Evolutionary conservation across 1,284 basidiomycete genomes (phyloP), one percentile per base, ranked within the genome.

Genomic region (Ustilago sp.): DNA sequence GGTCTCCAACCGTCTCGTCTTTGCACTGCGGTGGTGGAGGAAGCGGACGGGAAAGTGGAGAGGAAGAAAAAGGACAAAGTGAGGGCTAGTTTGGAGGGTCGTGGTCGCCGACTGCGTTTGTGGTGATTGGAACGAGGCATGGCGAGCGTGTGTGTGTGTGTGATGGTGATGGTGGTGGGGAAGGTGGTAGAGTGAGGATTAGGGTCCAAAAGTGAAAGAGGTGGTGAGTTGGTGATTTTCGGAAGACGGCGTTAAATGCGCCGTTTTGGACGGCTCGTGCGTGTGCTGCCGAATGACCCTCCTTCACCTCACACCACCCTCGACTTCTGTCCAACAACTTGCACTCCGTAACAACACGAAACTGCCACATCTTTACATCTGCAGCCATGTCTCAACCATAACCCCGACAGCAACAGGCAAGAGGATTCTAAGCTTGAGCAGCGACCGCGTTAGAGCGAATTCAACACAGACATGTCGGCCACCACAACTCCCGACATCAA

Each of bases 41-140:
- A 34, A n/a, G 60, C 13, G 31, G 60, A 36, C 5, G n/a, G 8
- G 43, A 72, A 9, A 8, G 70, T 61, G 52, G 47, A 47, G n/a
- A 74, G 54, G 17, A 64, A 66, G 63, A 69, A 74, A 5, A 74
- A 55, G 8, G 59, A 61, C n/a, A 73, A 54, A 9, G 62, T 60
- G 36, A 73, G 59, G 1, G 70, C 70, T 1, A 68, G 32, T 9
- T 61, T 63, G 17, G 70, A 68, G 13, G 58, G 53, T 47, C 38
- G 55, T 12, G 31, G 32, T 34, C n/a, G 15, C 19, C 32, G 48
- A n/a, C 8, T 58, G 39, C 19, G 69, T 17, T 36, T 13, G 28
- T 43, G 39, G 15, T n/a, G 12, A 43, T 43, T 12, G 13, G 39
- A 28, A 28, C 23, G 23, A 28, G 23, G 23, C 23, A 28, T 28